These are phyloP conservation scores for Aaosphaeria arxii DNA, from an alignment of 2,329 filamentous ascomycete species.

Conservation along the genomic window DNA sequence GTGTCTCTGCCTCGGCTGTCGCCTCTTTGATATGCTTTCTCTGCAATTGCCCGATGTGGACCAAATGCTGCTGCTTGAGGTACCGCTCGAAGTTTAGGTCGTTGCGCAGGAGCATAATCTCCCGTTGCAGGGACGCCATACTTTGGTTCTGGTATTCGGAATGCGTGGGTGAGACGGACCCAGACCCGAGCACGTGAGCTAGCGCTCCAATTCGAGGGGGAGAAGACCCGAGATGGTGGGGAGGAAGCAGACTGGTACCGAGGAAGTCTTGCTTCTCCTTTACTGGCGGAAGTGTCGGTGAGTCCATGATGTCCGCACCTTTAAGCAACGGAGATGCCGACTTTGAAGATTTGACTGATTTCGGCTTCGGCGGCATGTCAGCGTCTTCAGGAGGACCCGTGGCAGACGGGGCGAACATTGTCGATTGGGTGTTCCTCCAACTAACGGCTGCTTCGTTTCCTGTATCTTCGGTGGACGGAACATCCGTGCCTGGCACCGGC, in stretches of 20 bases:
- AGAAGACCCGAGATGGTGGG: slow-evolving; percentile 19
- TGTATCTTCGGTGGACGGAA: slow-evolving; percentile 30
- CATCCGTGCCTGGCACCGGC: slow-evolving; percentile 31
- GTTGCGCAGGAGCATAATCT: slow-evolving; percentile 73
- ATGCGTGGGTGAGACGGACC: slow-evolving; percentile 23
- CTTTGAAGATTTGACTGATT: slow-evolving; percentile 44
- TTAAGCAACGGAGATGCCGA: slow-evolving; percentile 47
- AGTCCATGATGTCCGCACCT: slow-evolving; percentile 50
- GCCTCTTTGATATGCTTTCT: slow-evolving; percentile 73
- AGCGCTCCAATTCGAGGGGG: slow-evolving; percentile 35
- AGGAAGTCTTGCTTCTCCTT: slow-evolving; percentile 23
- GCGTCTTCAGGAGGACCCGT: slow-evolving; percentile 19
- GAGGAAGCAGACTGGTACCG: slow-evolving; percentile 10
- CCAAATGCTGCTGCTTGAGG: slow-evolving; percentile 78
- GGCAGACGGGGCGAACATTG: slow-evolving; percentile 38
- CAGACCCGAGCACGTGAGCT: slow-evolving; percentile 17
- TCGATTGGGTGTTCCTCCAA: slow-evolving; percentile 56
- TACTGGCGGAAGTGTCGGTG: slow-evolving; percentile 60
- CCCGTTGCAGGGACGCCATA: slow-evolving; percentile 59
- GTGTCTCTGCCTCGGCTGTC: slow-evolving; percentile 76
- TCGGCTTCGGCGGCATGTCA: slow-evolving; percentile 17
- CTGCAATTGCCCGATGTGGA: slow-evolving; percentile 76
- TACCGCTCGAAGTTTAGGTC: slow-evolving; percentile 82
- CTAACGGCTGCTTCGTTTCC: slow-evolving; percentile 38
- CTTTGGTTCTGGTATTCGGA: slow-evolving; percentile 32